These are phyloP conservation scores for Candida gigantensis DNA, from an alignment of 1,139 yeast genomes.

Conservation along the genomic window DNA sequence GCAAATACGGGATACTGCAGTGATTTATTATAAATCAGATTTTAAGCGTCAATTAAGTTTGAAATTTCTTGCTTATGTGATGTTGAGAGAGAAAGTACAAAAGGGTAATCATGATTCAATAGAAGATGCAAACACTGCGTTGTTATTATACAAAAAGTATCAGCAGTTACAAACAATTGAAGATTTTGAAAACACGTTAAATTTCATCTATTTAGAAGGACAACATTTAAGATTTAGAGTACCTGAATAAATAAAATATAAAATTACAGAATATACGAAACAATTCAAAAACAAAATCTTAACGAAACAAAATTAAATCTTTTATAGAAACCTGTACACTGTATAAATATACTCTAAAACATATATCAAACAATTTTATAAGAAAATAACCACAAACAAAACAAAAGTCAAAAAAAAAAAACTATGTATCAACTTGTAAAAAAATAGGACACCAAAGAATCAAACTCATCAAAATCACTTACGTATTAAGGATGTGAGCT, in stretches of 20 bases:
- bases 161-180: constrained; percentile 56
- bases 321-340: neutral
- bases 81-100: constrained; percentile 77
- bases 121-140: constrained; percentile 91
- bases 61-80: constrained; percentile 81
- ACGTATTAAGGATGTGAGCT: neutral
- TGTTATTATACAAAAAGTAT: constrained; percentile 73
- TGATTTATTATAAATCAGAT: constrained; percentile 70
- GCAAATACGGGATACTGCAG: constrained; percentile 90
- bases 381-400: neutral
- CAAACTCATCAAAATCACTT: neutral
- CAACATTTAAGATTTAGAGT: constrained; percentile 45
- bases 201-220: constrained; percentile 77
- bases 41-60: constrained; percentile 79
- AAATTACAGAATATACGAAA: too few species aligned
- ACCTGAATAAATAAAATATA: constrained; percentile 28
- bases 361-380: too few species aligned
- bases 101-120: constrained; percentile 95
- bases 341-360: neutral
- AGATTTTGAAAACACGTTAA: constrained; percentile 59
- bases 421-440: neutral
- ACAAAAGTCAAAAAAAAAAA: neutral
- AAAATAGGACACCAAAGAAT: neutral
- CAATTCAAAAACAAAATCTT: too few species aligned
- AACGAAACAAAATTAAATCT: neutral